These are phyloP conservation scores for Pulveroboletus sp. DNA, from an alignment of 768 basidiomycete genomes.

Conservation along the genomic window DNA sequence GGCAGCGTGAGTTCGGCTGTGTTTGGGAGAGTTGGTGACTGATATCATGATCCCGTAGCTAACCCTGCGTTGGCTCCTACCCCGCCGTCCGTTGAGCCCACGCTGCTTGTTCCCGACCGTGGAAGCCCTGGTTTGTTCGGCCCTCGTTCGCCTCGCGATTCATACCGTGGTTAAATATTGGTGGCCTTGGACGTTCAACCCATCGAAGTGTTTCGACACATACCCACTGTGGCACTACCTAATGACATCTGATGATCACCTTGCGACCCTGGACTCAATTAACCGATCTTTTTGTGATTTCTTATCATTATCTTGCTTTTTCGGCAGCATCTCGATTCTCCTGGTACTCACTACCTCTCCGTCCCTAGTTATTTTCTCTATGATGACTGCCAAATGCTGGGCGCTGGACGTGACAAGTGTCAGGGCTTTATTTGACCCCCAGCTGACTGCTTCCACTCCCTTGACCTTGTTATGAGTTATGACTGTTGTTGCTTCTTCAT, in stretches of 20 bases:
- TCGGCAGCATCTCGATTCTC: not conserved
- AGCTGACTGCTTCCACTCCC: not conserved
- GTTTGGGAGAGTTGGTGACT: slow-evolving; percentile 2
- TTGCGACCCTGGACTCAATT: slow-evolving; percentile 11
- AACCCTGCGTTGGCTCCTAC: slow-evolving; percentile 54
- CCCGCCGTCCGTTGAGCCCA: slow-evolving; percentile 55
- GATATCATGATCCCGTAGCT: slow-evolving; percentile 37
- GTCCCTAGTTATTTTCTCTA: not conserved
- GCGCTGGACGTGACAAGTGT: not conserved
- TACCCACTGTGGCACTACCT: not conserved
- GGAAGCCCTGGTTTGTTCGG: slow-evolving; percentile 71
- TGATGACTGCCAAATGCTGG: not conserved
- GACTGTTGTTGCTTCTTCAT: slow-evolving; percentile 5
- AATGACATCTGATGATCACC: slow-evolving; percentile 19
- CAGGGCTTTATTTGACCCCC: not conserved
- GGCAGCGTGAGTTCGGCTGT: slow-evolving; percentile 54
- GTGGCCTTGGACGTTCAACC: not conserved
- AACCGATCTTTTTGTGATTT: slow-evolving; percentile 3
- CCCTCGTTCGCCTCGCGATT: slow-evolving; percentile 58
- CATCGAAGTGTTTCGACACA: not conserved
- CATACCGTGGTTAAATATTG: slow-evolving; percentile 18
- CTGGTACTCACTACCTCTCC: not conserved
- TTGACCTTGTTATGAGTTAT: not conserved
- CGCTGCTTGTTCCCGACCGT: slow-evolving; percentile 54
- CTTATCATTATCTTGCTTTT: slow-evolving; percentile 26